Evolutionary conservation across 2,329 filamentous ascomycete genomes (phyloP), one percentile per base, ranked within the genome.

Genomic region (Microsporum canis): DNA sequence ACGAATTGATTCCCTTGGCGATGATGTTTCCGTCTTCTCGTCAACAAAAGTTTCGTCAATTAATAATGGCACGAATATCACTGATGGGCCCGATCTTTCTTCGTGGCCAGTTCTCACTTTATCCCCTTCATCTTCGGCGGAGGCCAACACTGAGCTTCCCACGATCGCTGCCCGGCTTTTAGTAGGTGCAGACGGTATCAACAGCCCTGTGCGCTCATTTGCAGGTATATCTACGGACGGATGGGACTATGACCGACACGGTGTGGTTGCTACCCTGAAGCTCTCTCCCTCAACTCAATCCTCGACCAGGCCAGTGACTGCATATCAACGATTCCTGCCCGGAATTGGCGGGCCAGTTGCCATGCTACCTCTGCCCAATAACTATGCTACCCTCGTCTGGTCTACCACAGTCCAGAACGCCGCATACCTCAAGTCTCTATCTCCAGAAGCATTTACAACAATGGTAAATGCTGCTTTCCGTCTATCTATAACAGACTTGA

Each of bases 391-490:
- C 0, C 79, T 99, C 3, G 94, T 99, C 17, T 99, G 94, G 94
- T 95, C 91, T 4, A 97, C 91, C 1, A 94, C 89, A 0, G 87
- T 91, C 0, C 80, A 84, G 60, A 85, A 89, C 63, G 94, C 92
- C 0, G 81, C 88, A 0, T 80, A 87, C 60, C 80, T 99, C 45
- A 96, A 95, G 77, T 82, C 82, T 41, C 80, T 99, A 3, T 77
- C 85, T 0, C 73, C 85, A 0, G 77, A 79, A 57, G 88, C 95
- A 70, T 95, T 99, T 70, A 77, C 86, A 14, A 86, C 90, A 36
- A 87, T 92, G 81, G 88, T 99, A 66, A 97, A 99, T 71, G 91
- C 92, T 0, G 94, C 90, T 0, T 96, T 99, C 78, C 85, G 91
- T 10, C 81, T 99, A 17, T 82, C 82, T 62, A 81, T 87, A 14